A percentile compares a stretch with the other conserved stretches of the same genome.
These are phyloP conservation scores for Hyparrhenia diplandra DNA, from an alignment of 176 grass and related monocot genomes.

Conservation along the genomic window DNA sequence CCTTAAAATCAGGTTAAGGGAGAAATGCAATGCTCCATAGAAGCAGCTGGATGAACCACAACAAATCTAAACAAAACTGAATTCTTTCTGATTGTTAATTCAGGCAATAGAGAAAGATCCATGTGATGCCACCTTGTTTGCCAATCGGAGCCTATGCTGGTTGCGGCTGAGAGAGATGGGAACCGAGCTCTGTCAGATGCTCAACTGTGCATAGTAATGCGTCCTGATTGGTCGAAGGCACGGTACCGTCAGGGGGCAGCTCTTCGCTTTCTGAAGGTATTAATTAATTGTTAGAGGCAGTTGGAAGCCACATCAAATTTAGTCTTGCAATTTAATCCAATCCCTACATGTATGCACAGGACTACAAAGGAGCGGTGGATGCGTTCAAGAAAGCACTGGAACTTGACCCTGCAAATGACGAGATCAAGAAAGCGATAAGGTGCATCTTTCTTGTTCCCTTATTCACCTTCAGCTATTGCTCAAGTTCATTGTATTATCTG, in stretches of 20 bases:
- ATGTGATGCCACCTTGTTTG: not conserved
- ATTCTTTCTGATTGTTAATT: not conserved
- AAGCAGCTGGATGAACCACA: not conserved
- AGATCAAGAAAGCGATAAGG: not conserved
- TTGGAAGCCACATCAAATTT: not conserved
- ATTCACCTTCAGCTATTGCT: not conserved
- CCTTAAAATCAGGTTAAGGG: not conserved
- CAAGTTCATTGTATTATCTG: not conserved
- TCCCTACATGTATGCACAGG: not conserved
- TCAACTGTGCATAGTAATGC: not conserved
- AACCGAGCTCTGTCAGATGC: not conserved
- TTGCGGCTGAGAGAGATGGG: not conserved
- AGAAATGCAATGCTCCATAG: not conserved
- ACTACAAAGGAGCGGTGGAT: not conserved
- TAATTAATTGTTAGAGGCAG: not conserved
- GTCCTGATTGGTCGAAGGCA: not conserved
- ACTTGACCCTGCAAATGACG: not conserved
- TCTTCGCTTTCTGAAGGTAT: constrained; percentile 7
- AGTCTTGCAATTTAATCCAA: not conserved
- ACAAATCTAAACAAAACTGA: not conserved
- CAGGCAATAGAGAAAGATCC: not conserved
- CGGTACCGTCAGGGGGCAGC: not conserved
- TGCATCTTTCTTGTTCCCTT: not conserved
- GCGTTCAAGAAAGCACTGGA: not conserved
- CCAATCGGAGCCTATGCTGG: constrained; percentile 4